Evolutionary conservation across 768 basidiomycete genomes (phyloP), one percentile per base, ranked within the genome.

Genomic region (Leucosporidium creatinivorum): DNA sequence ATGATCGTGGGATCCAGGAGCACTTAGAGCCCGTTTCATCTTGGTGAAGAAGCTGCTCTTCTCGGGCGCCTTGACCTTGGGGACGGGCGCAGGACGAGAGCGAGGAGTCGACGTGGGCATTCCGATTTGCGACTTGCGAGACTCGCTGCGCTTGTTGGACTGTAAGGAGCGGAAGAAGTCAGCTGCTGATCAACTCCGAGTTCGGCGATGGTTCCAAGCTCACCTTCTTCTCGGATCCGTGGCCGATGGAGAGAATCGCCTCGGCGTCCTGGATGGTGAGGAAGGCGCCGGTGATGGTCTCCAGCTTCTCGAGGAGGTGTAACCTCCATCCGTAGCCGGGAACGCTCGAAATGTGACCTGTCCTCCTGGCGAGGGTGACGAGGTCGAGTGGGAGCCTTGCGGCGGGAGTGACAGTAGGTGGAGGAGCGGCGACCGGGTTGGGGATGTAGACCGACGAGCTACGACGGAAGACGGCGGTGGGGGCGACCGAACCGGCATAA

Each of bases 301-400:
- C 70, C 36, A 72, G 64, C 58, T 68, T 68, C 58, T 72, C 67
- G 57, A 72, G 62, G 21, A 72, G 52, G 54, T 68, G 62, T 28
- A 72, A 58, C 9, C 70, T 51, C 64, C 66, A 68, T 3, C 61
- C 62, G 50, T 72, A 72, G n/a, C 66, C 67, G 12, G 70, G 70
- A 15, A 39, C 50, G 13, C 54, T 57, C 25, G 64, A 39, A n/a
- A 72, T 19, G 54, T 72, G 70, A 6, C 61, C 58, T 25, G 70
- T 72, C 10, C 70, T 62, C 1, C 66, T 48, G 3, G 61, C 64
- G 58, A 72, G 64, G 7, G 64, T 63, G 54, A 72, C 44, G 52
- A 72, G 65, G 30, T 60, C 62, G 21, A 66, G 61, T 10, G 63
- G 25, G 23, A 54, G 66, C 48, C 64, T 61, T 10, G 63, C 23